Base-by-base conservation (phyloP, 164 flowering plant species). In the Tetrastigma voinierianum region DNA sequence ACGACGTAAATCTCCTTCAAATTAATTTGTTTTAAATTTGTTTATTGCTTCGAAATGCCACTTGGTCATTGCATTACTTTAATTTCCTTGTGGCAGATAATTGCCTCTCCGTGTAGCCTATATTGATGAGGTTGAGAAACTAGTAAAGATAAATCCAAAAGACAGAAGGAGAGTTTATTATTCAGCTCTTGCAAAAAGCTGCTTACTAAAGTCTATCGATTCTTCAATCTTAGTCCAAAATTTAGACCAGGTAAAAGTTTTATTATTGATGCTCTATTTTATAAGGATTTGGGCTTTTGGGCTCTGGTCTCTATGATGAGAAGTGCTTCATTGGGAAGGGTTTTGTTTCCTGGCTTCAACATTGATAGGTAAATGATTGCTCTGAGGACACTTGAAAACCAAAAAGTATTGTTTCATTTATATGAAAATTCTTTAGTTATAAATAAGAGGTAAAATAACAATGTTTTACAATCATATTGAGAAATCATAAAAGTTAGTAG, bases 101-200 rank as follows among this genome's bases (percentile, higher is more conserved):
- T 85, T 85, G n/a, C 79, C 89, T 64, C 80, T 85, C 53, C 86
- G 89, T 21, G 89, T 85, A 25, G 89, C 89, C 63, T 85, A 81
- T 55, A 80, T 85, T 70, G 89, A 85, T 58, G 89, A 85, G n/a
- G 79, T 83, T 70, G 89, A 85, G 74, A 76, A 78, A 68, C 78
- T 52, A 67, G 81, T 24, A 61, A 73, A 74, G 85, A 77, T 49
- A 73, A 61, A 61, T 43, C 75, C 46, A 70, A 69, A 60, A 81
- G 67, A 70, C 51, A 45, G 73, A 56, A 65, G 70, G n/a, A 82
- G 79, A 69, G 78, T 79, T 59, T 85, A 83, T 72, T 85, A 85
- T 76, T 85, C 89, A 17, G 72, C 80, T 45, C 84, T 85, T 54
- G 89, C 76, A 52, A 83, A 80, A 62, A 62, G 84, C 75, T 61